A percentile compares a stretch with the other conserved stretches of the same genome.
phyloP scores from a whole-genome alignment of 129 eudicot genomes.

The Flaveria bidentis region DNA sequence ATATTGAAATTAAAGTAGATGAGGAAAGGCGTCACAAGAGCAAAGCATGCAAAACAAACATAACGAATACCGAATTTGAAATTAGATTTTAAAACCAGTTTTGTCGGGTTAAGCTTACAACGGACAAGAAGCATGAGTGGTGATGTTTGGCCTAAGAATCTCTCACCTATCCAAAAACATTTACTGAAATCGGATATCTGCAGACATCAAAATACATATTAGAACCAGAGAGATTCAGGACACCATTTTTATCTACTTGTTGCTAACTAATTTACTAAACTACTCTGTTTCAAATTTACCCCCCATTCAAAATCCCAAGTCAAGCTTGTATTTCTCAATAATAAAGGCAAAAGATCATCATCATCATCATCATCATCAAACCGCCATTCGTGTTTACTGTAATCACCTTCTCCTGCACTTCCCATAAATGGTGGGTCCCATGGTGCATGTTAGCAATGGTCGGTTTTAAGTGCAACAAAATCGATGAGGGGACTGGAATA shows the following conservation, averaged over 20 bases:
- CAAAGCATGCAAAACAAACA: too few species aligned
- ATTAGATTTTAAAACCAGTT: too few species aligned
- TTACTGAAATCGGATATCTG: constrained; percentile 15
- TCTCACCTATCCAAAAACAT: not conserved
- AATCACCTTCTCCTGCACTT: constrained; percentile 38
- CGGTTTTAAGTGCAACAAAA: not conserved
- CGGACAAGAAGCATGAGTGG: too few species aligned
- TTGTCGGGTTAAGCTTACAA: too few species aligned
- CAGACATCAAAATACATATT: not conserved
- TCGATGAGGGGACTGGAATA: not conserved
- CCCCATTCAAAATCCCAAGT: constrained; percentile 19
- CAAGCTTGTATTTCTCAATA: constrained; percentile 51
- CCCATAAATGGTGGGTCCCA: constrained; percentile 17
- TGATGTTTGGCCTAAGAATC: not conserved
- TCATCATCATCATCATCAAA: constrained; percentile 1
- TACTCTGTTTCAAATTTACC: constrained; percentile 39
- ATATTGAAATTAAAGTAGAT: too few species aligned
- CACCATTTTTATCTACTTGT: constrained; percentile 38
- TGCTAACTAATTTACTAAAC: constrained; percentile 45
- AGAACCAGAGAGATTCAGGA: constrained; percentile 18
- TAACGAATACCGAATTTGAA: too few species aligned
- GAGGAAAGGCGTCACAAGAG: too few species aligned
- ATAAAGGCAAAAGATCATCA: constrained; percentile 34
- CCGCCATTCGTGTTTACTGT: constrained; percentile 19
- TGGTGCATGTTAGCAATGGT: constrained; percentile 4